These are phyloP conservation scores for Pseudogymnoascus sp. DNA, from an alignment of 2,329 filamentous ascomycete species.

Conservation along the genomic window DNA sequence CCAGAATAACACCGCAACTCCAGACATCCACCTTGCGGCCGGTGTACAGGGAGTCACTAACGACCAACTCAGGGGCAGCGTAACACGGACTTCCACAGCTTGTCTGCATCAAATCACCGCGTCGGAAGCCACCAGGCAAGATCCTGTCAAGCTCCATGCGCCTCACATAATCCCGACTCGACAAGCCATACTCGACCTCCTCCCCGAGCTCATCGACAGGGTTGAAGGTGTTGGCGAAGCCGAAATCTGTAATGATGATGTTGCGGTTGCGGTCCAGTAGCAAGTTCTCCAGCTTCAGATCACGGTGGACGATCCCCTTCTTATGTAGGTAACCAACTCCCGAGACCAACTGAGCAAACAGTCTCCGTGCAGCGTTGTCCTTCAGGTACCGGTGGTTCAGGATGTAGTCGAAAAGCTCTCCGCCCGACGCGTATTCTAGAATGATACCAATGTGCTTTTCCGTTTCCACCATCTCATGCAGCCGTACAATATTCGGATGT, in stretches of 20 bases:
- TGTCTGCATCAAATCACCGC: slow-evolving; percentile 96
- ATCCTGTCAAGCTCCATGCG: slow-evolving; percentile 75
- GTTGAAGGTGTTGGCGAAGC: slow-evolving; percentile 97
- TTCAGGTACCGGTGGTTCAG: slow-evolving; percentile 94
- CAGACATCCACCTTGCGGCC: slow-evolving; percentile 97
- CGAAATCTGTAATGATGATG: slow-evolving; percentile 99
- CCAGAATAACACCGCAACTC: slow-evolving; percentile 97
- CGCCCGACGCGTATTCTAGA: slow-evolving; percentile 93
- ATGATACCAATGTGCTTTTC: slow-evolving; percentile 97
- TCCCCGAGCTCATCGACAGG: slow-evolving; percentile 78
- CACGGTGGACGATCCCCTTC: slow-evolving; percentile 95
- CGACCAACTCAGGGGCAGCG: slow-evolving; percentile 90
- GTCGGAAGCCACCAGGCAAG: slow-evolving; percentile 65
- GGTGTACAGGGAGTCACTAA: slow-evolving; percentile 95
- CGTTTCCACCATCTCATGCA: slow-evolving; percentile 98
- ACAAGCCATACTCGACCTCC: slow-evolving; percentile 80
- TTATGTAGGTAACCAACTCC: slow-evolving; percentile 97
- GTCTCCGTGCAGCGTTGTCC: slow-evolving; percentile 77
- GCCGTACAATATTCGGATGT: slow-evolving; percentile 91
- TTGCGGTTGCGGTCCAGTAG: slow-evolving; percentile 93
- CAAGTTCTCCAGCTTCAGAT: slow-evolving; percentile 93
- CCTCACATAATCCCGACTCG: slow-evolving; percentile 83
- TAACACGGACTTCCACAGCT: slow-evolving; percentile 98
- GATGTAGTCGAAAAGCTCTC: slow-evolving; percentile 97
- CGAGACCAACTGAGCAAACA: slow-evolving; percentile 93